These are phyloP conservation scores for Citrus medica DNA, from an alignment of 345 rosid species.

Conservation along the genomic window DNA sequence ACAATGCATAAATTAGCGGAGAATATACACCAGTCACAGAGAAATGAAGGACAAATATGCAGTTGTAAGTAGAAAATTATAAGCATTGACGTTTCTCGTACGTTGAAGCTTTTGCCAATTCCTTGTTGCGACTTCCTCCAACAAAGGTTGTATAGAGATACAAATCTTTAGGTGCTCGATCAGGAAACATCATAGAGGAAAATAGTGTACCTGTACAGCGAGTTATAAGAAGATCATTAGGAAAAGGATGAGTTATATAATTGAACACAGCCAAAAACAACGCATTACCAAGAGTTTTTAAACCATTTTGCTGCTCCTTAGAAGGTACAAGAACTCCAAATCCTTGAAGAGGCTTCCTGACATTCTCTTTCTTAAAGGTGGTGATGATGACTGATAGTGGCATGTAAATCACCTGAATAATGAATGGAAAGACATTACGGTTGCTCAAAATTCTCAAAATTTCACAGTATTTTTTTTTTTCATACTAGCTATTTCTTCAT, in stretches of 20 bases:
- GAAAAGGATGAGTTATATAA: neutral
- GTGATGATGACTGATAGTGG: constrained; percentile 84
- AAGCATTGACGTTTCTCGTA: constrained; percentile 27
- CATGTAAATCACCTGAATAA: constrained; percentile 63
- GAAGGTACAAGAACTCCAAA: constrained; percentile 96
- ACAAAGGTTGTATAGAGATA: constrained; percentile 90
- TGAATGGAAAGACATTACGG: constrained; percentile 6
- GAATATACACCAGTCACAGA: neutral
- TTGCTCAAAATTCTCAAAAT: neutral
- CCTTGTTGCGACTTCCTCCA: constrained; percentile 89
- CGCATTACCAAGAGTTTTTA: constrained; percentile 76
- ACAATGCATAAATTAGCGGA: neutral
- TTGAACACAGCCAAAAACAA: constrained; percentile 1
- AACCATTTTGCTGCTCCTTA: constrained; percentile 76
- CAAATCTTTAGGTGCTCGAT: constrained; percentile 66
- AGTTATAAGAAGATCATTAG: neutral
- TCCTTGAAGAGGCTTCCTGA: constrained; percentile 86
- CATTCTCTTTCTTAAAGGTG: constrained; percentile 79
- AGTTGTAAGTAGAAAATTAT: neutral
- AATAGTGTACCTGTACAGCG: constrained; percentile 75
- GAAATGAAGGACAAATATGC: neutral
- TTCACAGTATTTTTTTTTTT: neutral
- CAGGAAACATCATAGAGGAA: constrained; percentile 96
- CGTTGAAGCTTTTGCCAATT: constrained; percentile 84
- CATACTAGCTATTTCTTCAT: neutral